A percentile compares a stretch with the other conserved stretches of the same genome.
Conservation (phyloP, 2,329 filamentous ascomycete genomes). For the Alternaria alternata region DNA sequence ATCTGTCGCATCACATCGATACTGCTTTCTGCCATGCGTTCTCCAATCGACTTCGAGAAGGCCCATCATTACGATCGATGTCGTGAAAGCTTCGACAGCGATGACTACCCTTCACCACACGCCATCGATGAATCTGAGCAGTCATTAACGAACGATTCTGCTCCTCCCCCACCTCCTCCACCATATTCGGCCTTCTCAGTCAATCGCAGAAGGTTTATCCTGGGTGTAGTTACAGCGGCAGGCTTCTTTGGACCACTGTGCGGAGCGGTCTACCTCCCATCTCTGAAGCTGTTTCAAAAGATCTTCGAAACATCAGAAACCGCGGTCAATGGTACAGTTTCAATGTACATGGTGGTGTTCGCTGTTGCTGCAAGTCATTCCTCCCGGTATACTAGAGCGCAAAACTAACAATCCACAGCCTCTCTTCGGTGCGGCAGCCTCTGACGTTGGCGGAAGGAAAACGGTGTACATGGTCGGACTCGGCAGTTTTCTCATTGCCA, state of each 20-base stretch:
- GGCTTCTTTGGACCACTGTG: conserved; percentile 56
- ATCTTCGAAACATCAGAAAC: conserved; percentile 50
- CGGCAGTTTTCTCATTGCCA: conserved; percentile 51
- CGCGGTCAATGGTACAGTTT: conserved; percentile 56
- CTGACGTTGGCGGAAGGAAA: conserved; percentile 53
- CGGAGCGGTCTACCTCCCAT: conserved; percentile 57
- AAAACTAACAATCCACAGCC: conserved; percentile 33
- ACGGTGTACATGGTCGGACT: conserved; percentile 54
- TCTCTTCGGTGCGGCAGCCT: conserved; percentile 53
- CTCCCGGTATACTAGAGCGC: not conserved
- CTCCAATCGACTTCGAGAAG: conserved; percentile 37
- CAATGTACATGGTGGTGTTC: conserved; percentile 57
- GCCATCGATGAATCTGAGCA: conserved; percentile 18
- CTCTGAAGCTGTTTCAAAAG: conserved; percentile 48
- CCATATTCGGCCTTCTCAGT: conserved; percentile 53
- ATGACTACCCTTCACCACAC: conserved; percentile 26
- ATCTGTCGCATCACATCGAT: not conserved
- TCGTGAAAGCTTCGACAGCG: conserved; percentile 34
- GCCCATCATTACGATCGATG: conserved; percentile 29
- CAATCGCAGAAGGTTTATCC: conserved; percentile 49
- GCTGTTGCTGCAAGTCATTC: conserved; percentile 44
- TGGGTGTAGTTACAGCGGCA: conserved; percentile 33
- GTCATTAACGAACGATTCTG: conserved; percentile 17
- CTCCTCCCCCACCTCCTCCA: conserved; percentile 14
- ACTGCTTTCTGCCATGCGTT: conserved; percentile 27